Percentiles rank a stretch among this genome's conserved stretches.
Conservation (phyloP, 2,329 filamentous ascomycete species). For the Magnaporthiopsis rhizophila region DNA sequence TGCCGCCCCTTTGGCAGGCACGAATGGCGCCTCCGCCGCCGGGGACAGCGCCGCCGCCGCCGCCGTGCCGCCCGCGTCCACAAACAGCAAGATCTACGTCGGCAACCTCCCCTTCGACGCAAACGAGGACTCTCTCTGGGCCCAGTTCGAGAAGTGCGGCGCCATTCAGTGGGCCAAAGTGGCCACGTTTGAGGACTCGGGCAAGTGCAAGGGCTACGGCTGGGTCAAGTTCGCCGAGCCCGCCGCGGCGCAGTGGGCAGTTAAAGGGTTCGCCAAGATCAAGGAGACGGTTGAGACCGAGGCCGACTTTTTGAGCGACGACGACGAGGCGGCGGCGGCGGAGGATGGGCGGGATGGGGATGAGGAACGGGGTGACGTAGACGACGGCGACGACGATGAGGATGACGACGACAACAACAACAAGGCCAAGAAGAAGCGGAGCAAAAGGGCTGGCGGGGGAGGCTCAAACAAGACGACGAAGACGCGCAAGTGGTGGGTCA, state of each 20-base stretch:
- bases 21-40: constrained; percentile 18
- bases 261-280: constrained; percentile 73
- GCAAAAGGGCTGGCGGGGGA: constrained; percentile 19
- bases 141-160: constrained; percentile 81
- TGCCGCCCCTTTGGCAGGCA: constrained; percentile 28
- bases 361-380: too few species aligned
- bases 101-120: constrained; percentile 81
- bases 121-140: constrained; percentile 69
- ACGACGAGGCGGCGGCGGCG: too few species aligned
- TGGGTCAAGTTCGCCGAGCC: constrained; percentile 82
- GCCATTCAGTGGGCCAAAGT: constrained; percentile 75
- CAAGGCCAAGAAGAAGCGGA: constrained; percentile 17
- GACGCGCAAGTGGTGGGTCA: constrained; percentile 73
- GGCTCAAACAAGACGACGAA: constrained; percentile 30
- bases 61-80: constrained; percentile 23
- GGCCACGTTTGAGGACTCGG: constrained; percentile 91
- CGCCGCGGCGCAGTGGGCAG: constrained; percentile 65
- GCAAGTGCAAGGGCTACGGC: constrained; percentile 95
- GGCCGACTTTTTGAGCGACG: constrained; percentile 47
- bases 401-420: constrained; percentile 20
- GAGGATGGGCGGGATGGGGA: too few species aligned
- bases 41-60: constrained; percentile 19
- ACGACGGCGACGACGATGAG: too few species aligned
- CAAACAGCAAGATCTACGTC: constrained; percentile 68
- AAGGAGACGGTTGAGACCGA: constrained; percentile 56